Evolutionary conservation across 2,329 filamentous ascomycete genomes (phyloP), one percentile per base, ranked within the genome.

Genomic region (Fusarium denticulatum): DNA sequence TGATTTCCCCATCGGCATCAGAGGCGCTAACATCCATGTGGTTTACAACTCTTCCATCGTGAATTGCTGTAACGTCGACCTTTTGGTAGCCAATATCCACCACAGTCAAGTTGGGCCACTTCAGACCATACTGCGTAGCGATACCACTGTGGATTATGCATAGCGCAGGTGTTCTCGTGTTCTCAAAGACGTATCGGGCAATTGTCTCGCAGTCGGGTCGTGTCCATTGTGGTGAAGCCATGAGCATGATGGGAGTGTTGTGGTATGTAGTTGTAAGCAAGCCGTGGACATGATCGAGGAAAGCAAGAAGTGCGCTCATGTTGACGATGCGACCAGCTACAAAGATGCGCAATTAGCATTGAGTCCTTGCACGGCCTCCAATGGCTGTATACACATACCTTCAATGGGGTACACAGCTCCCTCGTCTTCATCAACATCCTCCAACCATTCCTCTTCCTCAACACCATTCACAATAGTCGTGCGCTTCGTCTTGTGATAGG

Each of bases 171-270:
- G 94, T 96, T 85, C 96, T 96, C 80, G 97, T 97, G 83, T 96
- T 97, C 83, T 99, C 96, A 79, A 99, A 99, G 73, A 98, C 90
- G 85, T 97, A 99, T 72, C 96, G 94, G 20, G 95, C 93, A 74
- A 99, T 92, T 43, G 89, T 89, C 83, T 98, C 96, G 80, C 92
- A 92, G 82, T 98, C 95, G 71, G 93, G 92, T 14, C 93, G 90
- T 8, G 94, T 95, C 96, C 96, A 99, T 76, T 92, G 92, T 8
- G 96, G 95, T 76, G 97, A 94, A 13, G 93, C 90, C 82, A 98
- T 93, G 71, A 99, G 90, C 81, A 98, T 88, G 73, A 99, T 94
- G 5, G 96, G 95, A 0, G 96, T 98, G 84, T 98, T 98, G 84
- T 98, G 96, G 81, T 97, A 96, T 7, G 94, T 94, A 32, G 94